Base-by-base conservation (phyloP, 139 green algal genomes). In the Chlorella sp. region DNA sequence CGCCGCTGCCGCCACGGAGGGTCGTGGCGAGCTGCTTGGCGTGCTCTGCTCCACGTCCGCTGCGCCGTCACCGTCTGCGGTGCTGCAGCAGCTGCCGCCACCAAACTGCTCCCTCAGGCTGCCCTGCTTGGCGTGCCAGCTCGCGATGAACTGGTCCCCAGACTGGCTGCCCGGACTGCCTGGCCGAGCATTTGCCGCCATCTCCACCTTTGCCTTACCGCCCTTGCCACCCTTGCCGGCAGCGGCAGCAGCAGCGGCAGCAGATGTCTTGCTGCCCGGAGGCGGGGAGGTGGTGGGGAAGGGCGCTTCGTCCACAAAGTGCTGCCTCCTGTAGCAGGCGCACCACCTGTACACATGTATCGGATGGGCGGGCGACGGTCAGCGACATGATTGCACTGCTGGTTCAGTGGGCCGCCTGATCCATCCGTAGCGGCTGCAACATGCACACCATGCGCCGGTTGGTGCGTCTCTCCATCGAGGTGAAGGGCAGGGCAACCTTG, bases 251-350 rank as follows among this genome's bases (percentile, higher is more conserved):
- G 69, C 69, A 19, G 38, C 38, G 17, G 34, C 36, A 48, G 68
- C 9, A 32, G 34, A 2, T 6, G n/a, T 30, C 30, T 78, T 78
- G 65, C 65, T 43, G 32, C 7, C 26, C 43, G 16, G 51, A 20
- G 51, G 51, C 24, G 4, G 30, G 5, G 43, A 60, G 28, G 43
- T 60, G 51, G 51, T 16, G 13, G 30, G 30, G 72, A 78, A 60
- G 30, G 72, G 72, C 13, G 72, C 72, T 34, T 78, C 72, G 30
- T 78, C 72, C 30, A 36, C 72, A 60, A 78, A 78, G 14, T 78
- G 72, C 72, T 58, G 40, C 3, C 24, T 51, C 43, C 72, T 11
- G 43, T 78, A 78, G 72, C 72, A 78, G 13, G 43, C 72, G 43
- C 72, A 78, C 43, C 72, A 78, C 11, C 72, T 78, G 72, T 30